These are phyloP conservation scores for Fonsecaea pugnacius DNA, from an alignment of 2,329 filamentous ascomycete species.

Conservation along the genomic window DNA sequence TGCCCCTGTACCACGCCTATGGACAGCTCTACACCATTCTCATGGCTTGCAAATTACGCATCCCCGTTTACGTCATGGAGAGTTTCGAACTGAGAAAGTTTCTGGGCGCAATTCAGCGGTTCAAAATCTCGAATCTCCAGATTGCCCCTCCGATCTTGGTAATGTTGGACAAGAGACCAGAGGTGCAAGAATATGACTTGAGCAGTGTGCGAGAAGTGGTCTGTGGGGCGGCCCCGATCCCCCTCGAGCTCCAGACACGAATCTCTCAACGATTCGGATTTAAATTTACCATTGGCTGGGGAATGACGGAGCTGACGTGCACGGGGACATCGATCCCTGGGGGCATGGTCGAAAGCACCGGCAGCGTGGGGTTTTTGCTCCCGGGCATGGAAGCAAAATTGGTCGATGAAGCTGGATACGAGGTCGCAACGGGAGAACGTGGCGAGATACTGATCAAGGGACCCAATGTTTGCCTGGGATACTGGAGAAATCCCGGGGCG, in stretches of 20 bases:
- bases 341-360: slow-evolving; percentile 51
- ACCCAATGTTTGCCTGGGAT: slow-evolving; percentile 44
- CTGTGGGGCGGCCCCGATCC: slow-evolving; percentile 62
- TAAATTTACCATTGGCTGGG: slow-evolving; percentile 56
- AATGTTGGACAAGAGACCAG: slow-evolving; percentile 60
- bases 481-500: slow-evolving; percentile 45
- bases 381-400: slow-evolving; percentile 58
- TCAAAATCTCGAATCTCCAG: slow-evolving; percentile 60
- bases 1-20: slow-evolving; percentile 54
- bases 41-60: slow-evolving; percentile 66
- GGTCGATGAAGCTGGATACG: slow-evolving; percentile 68
- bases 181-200: slow-evolving; percentile 60
- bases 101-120: slow-evolving; percentile 56
- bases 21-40: slow-evolving; percentile 55
- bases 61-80: slow-evolving; percentile 66
- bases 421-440: slow-evolving; percentile 63
- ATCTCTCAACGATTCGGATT: slow-evolving; percentile 56
- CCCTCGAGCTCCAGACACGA: slow-evolving; percentile 57
- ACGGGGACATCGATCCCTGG: slow-evolving; percentile 43
- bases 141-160: slow-evolving; percentile 66
- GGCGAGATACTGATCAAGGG: slow-evolving; percentile 59
- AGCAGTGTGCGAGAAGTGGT: slow-evolving; percentile 58
- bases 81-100: slow-evolving; percentile 63
- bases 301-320: slow-evolving; percentile 60
- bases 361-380: slow-evolving; percentile 54